phyloP scores from a whole-genome alignment of 1,139 yeast genomes.

The Pichia inconspicua region DNA sequence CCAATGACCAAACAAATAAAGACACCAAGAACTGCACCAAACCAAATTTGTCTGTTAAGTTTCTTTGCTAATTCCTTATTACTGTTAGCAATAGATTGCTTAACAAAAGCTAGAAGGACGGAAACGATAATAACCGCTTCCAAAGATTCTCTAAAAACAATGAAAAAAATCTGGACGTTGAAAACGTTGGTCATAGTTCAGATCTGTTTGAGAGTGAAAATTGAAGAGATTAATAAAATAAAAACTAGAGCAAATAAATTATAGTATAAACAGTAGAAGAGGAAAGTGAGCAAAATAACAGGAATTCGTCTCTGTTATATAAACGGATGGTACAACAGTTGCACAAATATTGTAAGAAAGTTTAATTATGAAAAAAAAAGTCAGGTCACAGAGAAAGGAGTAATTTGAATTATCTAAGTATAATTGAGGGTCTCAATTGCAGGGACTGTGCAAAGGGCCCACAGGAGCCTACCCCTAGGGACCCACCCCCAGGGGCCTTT shows the following conservation, averaged over 20 bases:
- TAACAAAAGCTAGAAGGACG: slow-evolving; percentile 79
- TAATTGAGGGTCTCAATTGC: too few relatives aligned
- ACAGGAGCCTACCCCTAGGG: too few relatives aligned
- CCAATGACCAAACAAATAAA: slow-evolving; percentile 72
- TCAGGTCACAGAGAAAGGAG: too few relatives aligned
- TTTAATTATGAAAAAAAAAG: too few relatives aligned
- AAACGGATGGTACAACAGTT: not conserved
- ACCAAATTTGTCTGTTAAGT: slow-evolving; percentile 68
- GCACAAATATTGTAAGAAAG: not conserved
- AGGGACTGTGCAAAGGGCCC: not conserved
- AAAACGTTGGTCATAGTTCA: slow-evolving; percentile 31
- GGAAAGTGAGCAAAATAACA: not conserved
- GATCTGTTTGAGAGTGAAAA: not conserved
- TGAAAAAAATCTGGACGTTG: slow-evolving; percentile 63
- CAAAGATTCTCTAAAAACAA: slow-evolving; percentile 81
- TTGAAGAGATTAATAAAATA: not conserved
- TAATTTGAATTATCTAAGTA: too few relatives aligned
- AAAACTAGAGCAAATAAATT: not conserved
- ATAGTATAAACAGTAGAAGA: not conserved
- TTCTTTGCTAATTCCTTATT: slow-evolving; percentile 39
- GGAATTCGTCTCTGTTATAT: not conserved
- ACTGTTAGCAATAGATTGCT: slow-evolving; percentile 61
- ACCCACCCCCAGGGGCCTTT: too few relatives aligned
- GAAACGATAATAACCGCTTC: slow-evolving; percentile 89
- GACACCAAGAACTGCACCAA: slow-evolving; percentile 68